Evolutionary conservation across 768 basidiomycete species (phyloP).

Genomic region (Hirschioporus abietinus): DNA sequence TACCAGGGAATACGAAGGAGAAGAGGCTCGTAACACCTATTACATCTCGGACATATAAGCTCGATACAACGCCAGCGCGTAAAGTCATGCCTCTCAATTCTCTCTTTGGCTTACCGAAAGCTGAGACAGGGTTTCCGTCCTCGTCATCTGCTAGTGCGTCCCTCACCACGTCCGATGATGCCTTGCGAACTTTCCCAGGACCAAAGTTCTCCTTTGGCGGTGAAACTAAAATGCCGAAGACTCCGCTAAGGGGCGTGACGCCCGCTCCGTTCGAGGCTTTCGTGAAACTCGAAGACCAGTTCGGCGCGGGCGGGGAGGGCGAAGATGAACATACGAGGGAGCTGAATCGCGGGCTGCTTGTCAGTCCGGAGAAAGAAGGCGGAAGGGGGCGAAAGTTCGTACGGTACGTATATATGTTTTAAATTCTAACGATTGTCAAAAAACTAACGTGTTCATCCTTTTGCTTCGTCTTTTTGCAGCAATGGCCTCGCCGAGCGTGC

Average conservation of each 20-base stretch:
- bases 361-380: constrained; percentile 54
- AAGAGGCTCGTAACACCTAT: neutral
- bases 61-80: neutral
- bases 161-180: neutral
- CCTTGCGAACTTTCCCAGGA: neutral
- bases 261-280: neutral
- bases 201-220: neutral
- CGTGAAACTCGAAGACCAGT: neutral
- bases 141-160: neutral
- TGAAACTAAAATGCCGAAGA: neutral
- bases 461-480: constrained; percentile 25
- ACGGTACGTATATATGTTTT: constrained; percentile 32
- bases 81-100: neutral
- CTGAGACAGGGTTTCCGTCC: neutral
- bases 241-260: neutral
- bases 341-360: constrained; percentile 43
- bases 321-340: constrained; percentile 17
- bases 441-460: neutral
- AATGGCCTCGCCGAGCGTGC: constrained; percentile 52
- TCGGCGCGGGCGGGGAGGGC: neutral
- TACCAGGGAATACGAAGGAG: neutral
- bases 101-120: neutral
- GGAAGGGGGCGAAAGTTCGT: constrained; percentile 40
- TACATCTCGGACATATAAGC: neutral
- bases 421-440: neutral